Conservation (phyloP, 2,329 filamentous ascomycete species). For the Cordyceps tenuipes region DNA sequence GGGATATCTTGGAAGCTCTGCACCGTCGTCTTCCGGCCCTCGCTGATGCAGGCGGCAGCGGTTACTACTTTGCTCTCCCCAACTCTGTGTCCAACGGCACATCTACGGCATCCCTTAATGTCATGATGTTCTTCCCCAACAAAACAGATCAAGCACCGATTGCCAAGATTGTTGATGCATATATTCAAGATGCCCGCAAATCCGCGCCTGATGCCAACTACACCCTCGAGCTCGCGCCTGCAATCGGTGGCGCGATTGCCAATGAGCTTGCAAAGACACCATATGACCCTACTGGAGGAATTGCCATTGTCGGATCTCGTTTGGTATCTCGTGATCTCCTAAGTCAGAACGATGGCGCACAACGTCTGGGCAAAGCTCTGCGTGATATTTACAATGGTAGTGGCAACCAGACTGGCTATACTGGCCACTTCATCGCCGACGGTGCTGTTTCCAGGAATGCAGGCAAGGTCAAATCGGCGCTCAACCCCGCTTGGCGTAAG, state of each 20-base stretch:
- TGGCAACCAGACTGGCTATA: conserved; percentile 14
- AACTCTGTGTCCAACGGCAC: conserved; percentile 12
- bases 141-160: conserved; percentile 9
- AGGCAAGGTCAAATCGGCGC: conserved; percentile 25
- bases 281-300: conserved; percentile 16
- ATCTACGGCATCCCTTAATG: neutral
- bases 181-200: conserved; percentile 1
- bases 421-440: conserved; percentile 15
- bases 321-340: conserved; percentile 21
- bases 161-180: neutral
- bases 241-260: neutral
- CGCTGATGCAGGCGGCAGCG: conserved; percentile 27
- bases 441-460: conserved; percentile 13
- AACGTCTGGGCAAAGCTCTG: conserved; percentile 19
- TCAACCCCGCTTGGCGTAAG: conserved; percentile 34
- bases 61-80: conserved; percentile 27
- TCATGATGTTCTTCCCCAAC: conserved; percentile 12
- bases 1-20: conserved; percentile 21
- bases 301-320: conserved; percentile 15
- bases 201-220: conserved; percentile 4
- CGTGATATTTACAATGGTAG: conserved; percentile 11
- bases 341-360: conserved; percentile 16
- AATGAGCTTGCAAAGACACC: conserved; percentile 13
- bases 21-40: conserved; percentile 27
- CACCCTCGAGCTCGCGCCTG: neutral